A percentile compares a stretch with the other conserved stretches of the same genome.
Conservation (phyloP, 192 early-diverging fungal species). For the Borealophlyctis nickersoniae region DNA sequence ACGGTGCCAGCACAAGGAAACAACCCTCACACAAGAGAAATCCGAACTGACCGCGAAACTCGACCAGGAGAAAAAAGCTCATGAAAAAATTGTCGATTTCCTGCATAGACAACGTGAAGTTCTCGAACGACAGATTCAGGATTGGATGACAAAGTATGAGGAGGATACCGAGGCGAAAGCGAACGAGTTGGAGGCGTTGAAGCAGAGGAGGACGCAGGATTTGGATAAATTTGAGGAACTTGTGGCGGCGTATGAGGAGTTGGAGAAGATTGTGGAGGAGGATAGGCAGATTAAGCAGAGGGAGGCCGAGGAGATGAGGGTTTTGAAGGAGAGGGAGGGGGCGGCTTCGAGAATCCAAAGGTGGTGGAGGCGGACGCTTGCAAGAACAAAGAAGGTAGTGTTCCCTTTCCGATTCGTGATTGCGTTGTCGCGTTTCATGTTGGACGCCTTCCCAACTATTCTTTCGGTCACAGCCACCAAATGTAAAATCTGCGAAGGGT, state of each 20-base stretch:
- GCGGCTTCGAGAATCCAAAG: slow-evolving; percentile 44
- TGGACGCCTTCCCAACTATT: not conserved
- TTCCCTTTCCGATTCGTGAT: not conserved
- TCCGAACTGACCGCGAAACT: slow-evolving; percentile 32
- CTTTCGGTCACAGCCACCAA: not conserved
- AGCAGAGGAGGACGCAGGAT: slow-evolving; percentile 44
- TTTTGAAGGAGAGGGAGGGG: slow-evolving; percentile 16
- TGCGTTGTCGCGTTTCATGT: not conserved
- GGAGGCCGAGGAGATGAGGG: slow-evolving; percentile 43
- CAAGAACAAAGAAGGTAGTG: not conserved
- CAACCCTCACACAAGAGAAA: slow-evolving; percentile 32
- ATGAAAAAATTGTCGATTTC: slow-evolving; percentile 55
- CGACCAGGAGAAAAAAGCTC: slow-evolving; percentile 47
- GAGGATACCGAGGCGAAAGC: slow-evolving; percentile 60
- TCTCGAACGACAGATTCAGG: slow-evolving; percentile 55
- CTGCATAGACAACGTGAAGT: slow-evolving; percentile 43
- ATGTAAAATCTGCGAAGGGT: not conserved
- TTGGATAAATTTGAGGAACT: slow-evolving; percentile 59
- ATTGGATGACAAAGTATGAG: slow-evolving; percentile 63
- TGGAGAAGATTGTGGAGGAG: slow-evolving; percentile 57
- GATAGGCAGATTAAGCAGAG: slow-evolving; percentile 34
- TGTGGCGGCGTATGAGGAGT: slow-evolving; percentile 48
- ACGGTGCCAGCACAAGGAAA: slow-evolving; percentile 42
- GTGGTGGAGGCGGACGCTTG: slow-evolving; percentile 38
- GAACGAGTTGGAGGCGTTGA: slow-evolving; percentile 49